A percentile compares a stretch with the other conserved stretches of the same genome.
These are phyloP conservation scores for Botryotinia globosa DNA, from an alignment of 2,329 filamentous ascomycete species.

Conservation along the genomic window DNA sequence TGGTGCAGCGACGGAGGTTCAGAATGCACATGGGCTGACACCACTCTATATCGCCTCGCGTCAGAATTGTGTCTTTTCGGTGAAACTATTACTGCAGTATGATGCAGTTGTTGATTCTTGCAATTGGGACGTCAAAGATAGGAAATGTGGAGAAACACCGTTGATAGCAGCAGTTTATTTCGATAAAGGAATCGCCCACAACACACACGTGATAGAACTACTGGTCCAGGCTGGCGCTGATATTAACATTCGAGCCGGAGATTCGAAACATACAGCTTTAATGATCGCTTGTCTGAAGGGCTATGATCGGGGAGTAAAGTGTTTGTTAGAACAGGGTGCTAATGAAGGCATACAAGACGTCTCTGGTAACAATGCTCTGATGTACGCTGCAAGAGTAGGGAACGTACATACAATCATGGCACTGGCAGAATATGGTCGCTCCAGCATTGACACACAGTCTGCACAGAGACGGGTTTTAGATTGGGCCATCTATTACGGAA, in stretches of 20 bases:
- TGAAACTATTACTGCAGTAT: conserved; percentile 13
- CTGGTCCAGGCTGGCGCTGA: conserved; percentile 18
- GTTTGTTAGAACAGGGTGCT: conserved; percentile 17
- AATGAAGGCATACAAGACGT: conserved; percentile 1
- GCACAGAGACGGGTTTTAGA: conserved; percentile 15
- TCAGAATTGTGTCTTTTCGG: conserved; percentile 18
- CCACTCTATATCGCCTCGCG: conserved; percentile 19
- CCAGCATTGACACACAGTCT: not conserved
- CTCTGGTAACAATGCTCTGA: conserved; percentile 13
- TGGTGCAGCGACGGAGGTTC: conserved; percentile 15
- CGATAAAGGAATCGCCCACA: conserved; percentile 18
- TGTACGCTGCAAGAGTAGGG: conserved; percentile 17
- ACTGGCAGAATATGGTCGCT: conserved; percentile 13
- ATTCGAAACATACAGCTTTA: conserved; percentile 13
- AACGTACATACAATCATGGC: conserved; percentile 11
- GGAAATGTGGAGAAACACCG: conserved; percentile 19
- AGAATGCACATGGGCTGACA: conserved; percentile 16
- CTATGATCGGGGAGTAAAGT: conserved; percentile 16
- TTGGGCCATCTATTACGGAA: conserved; percentile 18
- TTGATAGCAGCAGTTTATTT: conserved; percentile 20
- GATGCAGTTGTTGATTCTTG: conserved; percentile 9
- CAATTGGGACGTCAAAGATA: conserved; percentile 19
- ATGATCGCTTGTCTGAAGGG: conserved; percentile 17
- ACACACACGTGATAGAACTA: conserved; percentile 17
- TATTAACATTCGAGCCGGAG: conserved; percentile 13